Evolutionary conservation across 2,329 filamentous ascomycete species (phyloP), one percentile per base, ranked within the genome.

Genomic region (Cladosporium sp.): DNA sequence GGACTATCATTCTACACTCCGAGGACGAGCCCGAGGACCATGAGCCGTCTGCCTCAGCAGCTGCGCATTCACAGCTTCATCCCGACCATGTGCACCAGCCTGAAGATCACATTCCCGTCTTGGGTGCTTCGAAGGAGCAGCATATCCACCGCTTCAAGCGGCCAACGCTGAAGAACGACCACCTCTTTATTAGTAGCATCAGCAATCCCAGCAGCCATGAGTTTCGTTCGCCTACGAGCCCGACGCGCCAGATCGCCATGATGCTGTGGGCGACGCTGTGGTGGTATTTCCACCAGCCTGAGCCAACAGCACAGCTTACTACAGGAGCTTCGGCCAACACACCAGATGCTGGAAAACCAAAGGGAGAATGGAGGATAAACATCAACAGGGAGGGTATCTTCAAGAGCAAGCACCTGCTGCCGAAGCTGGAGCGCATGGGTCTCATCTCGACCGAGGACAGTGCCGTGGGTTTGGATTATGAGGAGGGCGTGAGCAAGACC

Each of bases 281-380:
- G 78, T 97, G 93, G 93, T 97, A 97, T 78, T 97, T 97, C 67
- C 92, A 97, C 75, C 90, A 96, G 73, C 82, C 86, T 1, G 82
- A 88, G 66, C 93, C 93, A 0, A 79, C 82, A 20, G 80, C 83
- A 0, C 82, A 84, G 51, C 70, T 94, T 36, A 80, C 80, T 17
- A 89, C 84, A 6, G 77, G 84, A 5, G 78, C 83, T 0, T 89
- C 87, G 1, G 82, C 81, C 63, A 72, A 80, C 59, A 93, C 91
- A 0, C 88, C 75, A 0, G 77, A 83, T 17, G 72, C 75, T 5
- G 93, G 89, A 5, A 87, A 84, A 64, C 93, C 93, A 1, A 86
- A 84, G 63, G 92, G 89, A 34, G 90, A 95, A 60, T 97, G 93
- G 93, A 82, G 84, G 58, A 88, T 97, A 66, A 86, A 87, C 66